Evolutionary conservation across 495 filamentous ascomycete genomes (phyloP).

Genomic region (Xylaria palmicola): DNA sequence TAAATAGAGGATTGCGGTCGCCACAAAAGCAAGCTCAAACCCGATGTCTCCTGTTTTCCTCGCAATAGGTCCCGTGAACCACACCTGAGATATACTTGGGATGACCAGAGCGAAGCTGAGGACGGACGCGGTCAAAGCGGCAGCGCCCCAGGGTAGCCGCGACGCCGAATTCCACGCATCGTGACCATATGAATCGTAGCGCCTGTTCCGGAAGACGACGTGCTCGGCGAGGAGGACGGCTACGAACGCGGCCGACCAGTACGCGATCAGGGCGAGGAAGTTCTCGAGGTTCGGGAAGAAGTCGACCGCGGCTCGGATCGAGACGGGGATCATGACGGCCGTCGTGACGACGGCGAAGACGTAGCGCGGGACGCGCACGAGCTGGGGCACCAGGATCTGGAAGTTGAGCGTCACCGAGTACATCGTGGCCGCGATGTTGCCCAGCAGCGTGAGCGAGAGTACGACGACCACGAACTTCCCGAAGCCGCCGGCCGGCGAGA

Average conservation of each 20-base stretch:
- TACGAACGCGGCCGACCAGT: conserved; percentile 56
- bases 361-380: conserved; percentile 51
- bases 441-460: conserved; percentile 51
- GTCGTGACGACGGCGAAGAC: conserved; percentile 51
- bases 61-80: conserved; percentile 56
- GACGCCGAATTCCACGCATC: conserved; percentile 48
- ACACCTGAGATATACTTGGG: conserved; percentile 55
- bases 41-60: conserved; percentile 57
- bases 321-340: conserved; percentile 52
- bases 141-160: conserved; percentile 46
- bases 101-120: conserved; percentile 49
- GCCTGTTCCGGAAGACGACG: conserved; percentile 40
- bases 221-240: conserved; percentile 51
- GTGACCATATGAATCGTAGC: conserved; percentile 40
- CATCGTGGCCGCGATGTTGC: conserved; percentile 49
- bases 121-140: conserved; percentile 40
- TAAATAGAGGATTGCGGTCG: conserved; percentile 48
- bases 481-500: conserved; percentile 51
- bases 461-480: conserved; percentile 57
- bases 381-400: conserved; percentile 51
- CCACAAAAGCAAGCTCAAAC: conserved; percentile 55
- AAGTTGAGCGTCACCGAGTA: conserved; percentile 58
- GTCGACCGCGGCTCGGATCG: conserved; percentile 47
- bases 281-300: conserved; percentile 55
- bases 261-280: conserved; percentile 54